Percentiles rank a stretch among this genome's conserved stretches.
These are phyloP conservation scores for Colletotrichum tofieldiae DNA, from an alignment of 2,329 filamentous ascomycete species.

Conservation along the genomic window DNA sequence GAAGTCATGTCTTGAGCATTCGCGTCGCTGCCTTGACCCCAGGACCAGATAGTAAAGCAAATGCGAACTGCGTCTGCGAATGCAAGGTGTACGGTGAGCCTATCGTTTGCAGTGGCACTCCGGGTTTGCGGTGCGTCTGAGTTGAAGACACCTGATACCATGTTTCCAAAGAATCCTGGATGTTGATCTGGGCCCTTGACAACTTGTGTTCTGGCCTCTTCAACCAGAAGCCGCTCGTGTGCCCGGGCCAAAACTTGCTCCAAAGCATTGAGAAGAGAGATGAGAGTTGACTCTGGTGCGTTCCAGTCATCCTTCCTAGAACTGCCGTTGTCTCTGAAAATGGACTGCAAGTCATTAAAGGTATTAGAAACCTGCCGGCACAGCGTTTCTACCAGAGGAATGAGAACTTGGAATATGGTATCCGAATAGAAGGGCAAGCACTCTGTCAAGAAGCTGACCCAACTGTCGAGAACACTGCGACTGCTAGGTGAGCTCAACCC, in stretches of 20 bases:
- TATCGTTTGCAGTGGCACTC: constrained; percentile 90
- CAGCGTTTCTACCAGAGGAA: constrained; percentile 92
- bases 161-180: constrained; percentile 92
- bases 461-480: constrained; percentile 87
- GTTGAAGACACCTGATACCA: constrained; percentile 92
- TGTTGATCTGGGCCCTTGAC: constrained; percentile 86
- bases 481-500: constrained; percentile 84
- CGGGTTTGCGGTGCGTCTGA: constrained; percentile 83
- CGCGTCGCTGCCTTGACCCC: constrained; percentile 79
- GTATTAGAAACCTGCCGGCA: constrained; percentile 82
- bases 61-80: constrained; percentile 96
- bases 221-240: constrained; percentile 84
- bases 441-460: constrained; percentile 88
- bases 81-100: constrained; percentile 93
- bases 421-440: constrained; percentile 88
- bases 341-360: constrained; percentile 79
- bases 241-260: constrained; percentile 91
- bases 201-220: constrained; percentile 79
- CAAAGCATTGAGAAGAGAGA: constrained; percentile 91
- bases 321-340: constrained; percentile 65
- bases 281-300: constrained; percentile 80
- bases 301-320: constrained; percentile 47
- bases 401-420: constrained; percentile 89
- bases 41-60: constrained; percentile 95
- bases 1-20: constrained; percentile 76